A percentile compares a stretch with the other conserved stretches of the same genome.
These are phyloP conservation scores for Zopfochytrium polystomum DNA, from an alignment of 371 early-diverging fungal genomes.

Conservation along the genomic window DNA sequence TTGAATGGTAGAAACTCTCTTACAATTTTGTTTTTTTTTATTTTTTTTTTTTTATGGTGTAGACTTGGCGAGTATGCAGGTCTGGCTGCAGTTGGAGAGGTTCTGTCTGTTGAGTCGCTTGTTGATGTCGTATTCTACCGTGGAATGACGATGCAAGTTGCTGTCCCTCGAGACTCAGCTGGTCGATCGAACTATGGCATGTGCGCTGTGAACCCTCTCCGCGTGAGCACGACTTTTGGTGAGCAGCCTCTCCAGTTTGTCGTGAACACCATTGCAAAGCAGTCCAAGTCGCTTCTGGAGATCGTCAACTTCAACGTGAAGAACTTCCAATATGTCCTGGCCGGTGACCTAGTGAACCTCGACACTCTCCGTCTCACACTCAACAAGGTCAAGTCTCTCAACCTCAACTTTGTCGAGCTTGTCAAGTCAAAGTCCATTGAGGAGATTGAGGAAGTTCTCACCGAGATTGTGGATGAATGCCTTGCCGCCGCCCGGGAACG, in stretches of 20 bases:
- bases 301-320: slow-evolving; percentile 97
- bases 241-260: slow-evolving; percentile 79
- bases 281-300: slow-evolving; percentile 77
- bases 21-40: background rate
- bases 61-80: slow-evolving; percentile 95
- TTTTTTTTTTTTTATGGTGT: background rate
- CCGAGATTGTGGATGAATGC: slow-evolving; percentile 70
- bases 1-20: background rate
- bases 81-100: slow-evolving; percentile 85
- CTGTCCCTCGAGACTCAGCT: slow-evolving; percentile 77
- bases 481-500: slow-evolving; percentile 56
- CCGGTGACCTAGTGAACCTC: slow-evolving; percentile 81
- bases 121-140: slow-evolving; percentile 95
- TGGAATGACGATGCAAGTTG: slow-evolving; percentile 95
- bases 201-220: slow-evolving; percentile 90
- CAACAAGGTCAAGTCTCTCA: slow-evolving; percentile 65
- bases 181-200: slow-evolving; percentile 92
- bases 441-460: slow-evolving; percentile 78
- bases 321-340: slow-evolving; percentile 93
- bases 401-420: slow-evolving; percentile 83
- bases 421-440: slow-evolving; percentile 79
- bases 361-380: slow-evolving; percentile 77
- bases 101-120: slow-evolving; percentile 78
- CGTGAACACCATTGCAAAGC: slow-evolving; percentile 77
- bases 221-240: slow-evolving; percentile 82